Percentiles rank a stretch among this genome's conserved stretches.
Evolutionary conservation across 164 flowering plant genomes (phyloP).

Genomic region (Akebia trifoliata): DNA sequence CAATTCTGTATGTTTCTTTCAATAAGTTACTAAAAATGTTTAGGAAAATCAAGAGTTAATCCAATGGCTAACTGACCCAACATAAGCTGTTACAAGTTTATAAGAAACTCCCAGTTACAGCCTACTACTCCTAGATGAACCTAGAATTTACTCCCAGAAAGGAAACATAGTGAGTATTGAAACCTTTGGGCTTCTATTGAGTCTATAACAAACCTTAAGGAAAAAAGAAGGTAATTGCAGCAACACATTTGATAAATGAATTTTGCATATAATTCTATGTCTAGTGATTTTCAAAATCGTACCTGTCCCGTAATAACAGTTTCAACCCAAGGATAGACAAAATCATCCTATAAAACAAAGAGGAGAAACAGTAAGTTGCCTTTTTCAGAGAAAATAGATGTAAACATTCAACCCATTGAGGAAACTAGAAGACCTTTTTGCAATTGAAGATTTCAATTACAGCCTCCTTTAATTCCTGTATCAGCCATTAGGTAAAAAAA

Average conservation of each 20-base stretch:
- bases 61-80: no score
- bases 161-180: no score
- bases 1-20: no score
- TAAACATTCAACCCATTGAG: not conserved
- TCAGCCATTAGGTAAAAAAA: slow-evolving; percentile 2
- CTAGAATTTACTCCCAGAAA: not conserved
- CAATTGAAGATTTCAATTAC: slow-evolving; percentile 56
- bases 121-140: not conserved
- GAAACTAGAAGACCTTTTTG: slow-evolving; percentile 29
- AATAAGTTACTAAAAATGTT: no score
- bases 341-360: slow-evolving; percentile 30
- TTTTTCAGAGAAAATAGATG: not conserved
- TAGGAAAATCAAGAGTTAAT: no score
- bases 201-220: no score
- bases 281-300: not conserved
- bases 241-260: not conserved
- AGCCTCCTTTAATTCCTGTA: slow-evolving; percentile 51
- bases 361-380: slow-evolving; percentile 1
- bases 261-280: not conserved
- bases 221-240: not conserved
- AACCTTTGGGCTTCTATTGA: no score
- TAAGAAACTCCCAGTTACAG: not conserved
- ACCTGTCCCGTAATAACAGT: slow-evolving; percentile 46
- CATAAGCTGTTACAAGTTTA: not conserved
- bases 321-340: slow-evolving; percentile 46